Evolutionary conservation across 306 rosid species (phyloP).

Genomic region (Arachis stenosperma): DNA sequence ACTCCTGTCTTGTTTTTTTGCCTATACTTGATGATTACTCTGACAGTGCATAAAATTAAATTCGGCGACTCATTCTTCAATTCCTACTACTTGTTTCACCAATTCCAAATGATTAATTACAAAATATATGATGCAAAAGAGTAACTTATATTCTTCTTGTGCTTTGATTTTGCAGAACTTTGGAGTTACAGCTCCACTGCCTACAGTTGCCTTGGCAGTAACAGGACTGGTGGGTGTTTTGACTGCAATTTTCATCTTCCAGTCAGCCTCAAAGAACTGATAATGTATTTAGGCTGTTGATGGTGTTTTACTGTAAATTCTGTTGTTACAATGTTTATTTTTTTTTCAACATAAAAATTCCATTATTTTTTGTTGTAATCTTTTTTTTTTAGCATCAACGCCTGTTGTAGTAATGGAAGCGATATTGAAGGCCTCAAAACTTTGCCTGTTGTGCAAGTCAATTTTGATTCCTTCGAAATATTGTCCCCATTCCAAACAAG

Average conservation of each 20-base stretch:
- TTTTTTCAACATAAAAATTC: slow-evolving; percentile 33
- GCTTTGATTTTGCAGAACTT: slow-evolving; percentile 70
- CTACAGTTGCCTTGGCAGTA: slow-evolving; percentile 84
- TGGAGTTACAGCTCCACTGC: slow-evolving; percentile 72
- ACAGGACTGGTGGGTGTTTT: slow-evolving; percentile 85
- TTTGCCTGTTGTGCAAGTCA: slow-evolving; percentile 22
- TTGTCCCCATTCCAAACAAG: background rate
- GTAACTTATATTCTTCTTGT: slow-evolving; percentile 9
- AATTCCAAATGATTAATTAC: slow-evolving; percentile 20
- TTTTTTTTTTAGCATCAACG: slow-evolving; percentile 32
- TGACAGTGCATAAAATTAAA: too few relatives aligned
- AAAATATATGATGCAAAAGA: slow-evolving; percentile 14
- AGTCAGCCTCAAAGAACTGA: slow-evolving; percentile 83
- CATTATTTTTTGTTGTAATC: slow-evolving; percentile 44
- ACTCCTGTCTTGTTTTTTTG: too few relatives aligned
- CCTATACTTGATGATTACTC: too few relatives aligned
- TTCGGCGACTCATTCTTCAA: background rate
- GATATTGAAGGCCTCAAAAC: slow-evolving; percentile 10
- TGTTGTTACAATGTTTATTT: slow-evolving; percentile 27
- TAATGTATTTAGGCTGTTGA: slow-evolving; percentile 21
- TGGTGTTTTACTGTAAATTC: slow-evolving; percentile 43
- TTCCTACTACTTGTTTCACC: background rate
- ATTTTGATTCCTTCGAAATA: background rate
- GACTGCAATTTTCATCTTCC: slow-evolving; percentile 86
- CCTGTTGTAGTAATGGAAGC: slow-evolving; percentile 22